Percentiles rank a stretch among this genome's conserved stretches.
Evolutionary conservation across 495 filamentous ascomycete genomes (phyloP).

Genomic region (Pyrenopolyporus hunteri): DNA sequence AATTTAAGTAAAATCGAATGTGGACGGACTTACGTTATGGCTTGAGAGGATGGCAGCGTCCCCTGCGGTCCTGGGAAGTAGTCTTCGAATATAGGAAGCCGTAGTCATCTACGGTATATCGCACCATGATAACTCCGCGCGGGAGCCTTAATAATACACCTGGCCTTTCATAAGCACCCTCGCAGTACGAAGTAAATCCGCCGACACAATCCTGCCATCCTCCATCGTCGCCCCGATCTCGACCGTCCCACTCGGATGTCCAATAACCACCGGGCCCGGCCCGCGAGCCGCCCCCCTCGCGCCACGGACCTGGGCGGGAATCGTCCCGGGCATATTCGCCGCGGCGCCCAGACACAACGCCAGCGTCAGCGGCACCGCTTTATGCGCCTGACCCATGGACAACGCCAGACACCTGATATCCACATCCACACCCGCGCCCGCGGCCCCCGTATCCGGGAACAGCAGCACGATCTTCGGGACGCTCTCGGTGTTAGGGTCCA

Average conservation of each 20-base stretch:
- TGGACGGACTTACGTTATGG: too few relatives aligned
- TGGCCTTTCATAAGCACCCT: constrained; percentile 62
- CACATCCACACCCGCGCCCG: constrained; percentile 40
- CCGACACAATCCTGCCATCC: constrained; percentile 50
- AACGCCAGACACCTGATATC: constrained; percentile 57
- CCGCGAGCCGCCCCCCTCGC: constrained; percentile 29
- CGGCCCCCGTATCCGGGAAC: constrained; percentile 39
- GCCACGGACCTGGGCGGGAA: constrained; percentile 47
- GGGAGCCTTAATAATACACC: constrained; percentile 55
- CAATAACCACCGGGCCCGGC: constrained; percentile 55
- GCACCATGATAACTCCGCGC: neutral
- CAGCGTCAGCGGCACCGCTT: constrained; percentile 66
- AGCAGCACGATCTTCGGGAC: constrained; percentile 73
- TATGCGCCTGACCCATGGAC: constrained; percentile 66
- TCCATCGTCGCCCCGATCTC: constrained; percentile 58
- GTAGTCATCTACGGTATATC: neutral
- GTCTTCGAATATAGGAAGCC: too few relatives aligned
- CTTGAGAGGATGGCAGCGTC: too few relatives aligned
- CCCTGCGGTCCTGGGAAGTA: too few relatives aligned
- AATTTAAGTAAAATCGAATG: too few relatives aligned
- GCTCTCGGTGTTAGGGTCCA: constrained; percentile 61
- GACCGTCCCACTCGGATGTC: constrained; percentile 66
- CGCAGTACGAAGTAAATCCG: constrained; percentile 60
- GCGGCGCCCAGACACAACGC: constrained; percentile 67
- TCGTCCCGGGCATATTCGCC: constrained; percentile 55